phyloP scores from a whole-genome alignment of 2,329 filamentous ascomycete genomes.

The Fusarium sp. region DNA sequence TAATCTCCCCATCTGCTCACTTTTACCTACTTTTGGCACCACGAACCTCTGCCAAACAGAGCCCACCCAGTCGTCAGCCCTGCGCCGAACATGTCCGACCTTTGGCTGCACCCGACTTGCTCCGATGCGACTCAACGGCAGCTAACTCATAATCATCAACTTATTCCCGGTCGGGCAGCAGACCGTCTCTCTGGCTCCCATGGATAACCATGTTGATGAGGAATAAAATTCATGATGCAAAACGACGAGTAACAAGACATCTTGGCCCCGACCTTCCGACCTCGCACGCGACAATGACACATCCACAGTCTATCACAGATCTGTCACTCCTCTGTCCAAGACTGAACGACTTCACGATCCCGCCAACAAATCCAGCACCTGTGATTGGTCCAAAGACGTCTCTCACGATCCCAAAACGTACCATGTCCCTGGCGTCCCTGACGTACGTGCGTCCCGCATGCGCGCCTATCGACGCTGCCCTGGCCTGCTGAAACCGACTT shows the following conservation, averaged over 20 bases:
- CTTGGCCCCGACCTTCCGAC: background rate
- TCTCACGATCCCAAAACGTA: constrained; percentile 32
- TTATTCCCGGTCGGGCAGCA: constrained; percentile 40
- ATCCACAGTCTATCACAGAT: constrained; percentile 15
- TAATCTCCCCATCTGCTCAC: constrained; percentile 42
- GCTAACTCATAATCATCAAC: constrained; percentile 40
- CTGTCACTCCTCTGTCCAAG: constrained; percentile 29
- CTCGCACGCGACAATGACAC: constrained; percentile 17
- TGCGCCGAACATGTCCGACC: background rate
- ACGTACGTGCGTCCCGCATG: constrained; percentile 34
- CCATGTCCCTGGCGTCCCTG: constrained; percentile 36
- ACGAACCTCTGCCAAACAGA: constrained; percentile 13
- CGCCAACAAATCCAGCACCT: constrained; percentile 32
- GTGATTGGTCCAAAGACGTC: constrained; percentile 41
- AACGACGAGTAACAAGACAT: constrained; percentile 34
- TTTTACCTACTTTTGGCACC: constrained; percentile 33
- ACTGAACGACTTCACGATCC: constrained; percentile 29
- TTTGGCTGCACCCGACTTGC: constrained; percentile 33
- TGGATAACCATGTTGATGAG: constrained; percentile 31
- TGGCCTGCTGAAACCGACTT: constrained; percentile 27
- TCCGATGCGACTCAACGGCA: constrained; percentile 34
- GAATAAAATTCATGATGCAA: constrained; percentile 29
- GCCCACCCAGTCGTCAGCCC: constrained; percentile 20
- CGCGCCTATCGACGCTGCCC: constrained; percentile 34
- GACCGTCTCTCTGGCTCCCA: constrained; percentile 17